A percentile compares a stretch with the other conserved stretches of the same genome.
These are phyloP conservation scores for Nymphaea colorata DNA, from an alignment of 164 flowering plant genomes.

Conservation along the genomic window DNA sequence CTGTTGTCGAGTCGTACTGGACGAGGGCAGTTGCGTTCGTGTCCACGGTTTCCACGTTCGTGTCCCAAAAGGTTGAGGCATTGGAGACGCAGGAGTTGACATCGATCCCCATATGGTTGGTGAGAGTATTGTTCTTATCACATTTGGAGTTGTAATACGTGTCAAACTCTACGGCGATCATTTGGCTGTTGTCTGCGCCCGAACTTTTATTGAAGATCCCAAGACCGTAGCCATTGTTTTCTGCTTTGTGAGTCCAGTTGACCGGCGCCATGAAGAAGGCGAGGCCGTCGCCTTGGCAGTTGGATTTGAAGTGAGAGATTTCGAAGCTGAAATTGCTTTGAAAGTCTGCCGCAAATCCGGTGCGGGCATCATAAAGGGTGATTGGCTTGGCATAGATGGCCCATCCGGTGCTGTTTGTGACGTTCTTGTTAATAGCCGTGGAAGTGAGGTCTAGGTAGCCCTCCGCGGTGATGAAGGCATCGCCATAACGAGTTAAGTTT, in stretches of 20 bases:
- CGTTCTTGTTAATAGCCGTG: constrained; percentile 5
- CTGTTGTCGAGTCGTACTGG: constrained; percentile 18
- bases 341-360: constrained; percentile 30
- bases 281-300: constrained; percentile 29
- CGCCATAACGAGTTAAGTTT: constrained; percentile 6
- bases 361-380: constrained; percentile 27
- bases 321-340: constrained; percentile 32
- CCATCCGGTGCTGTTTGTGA: constrained; percentile 17
- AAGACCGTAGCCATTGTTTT: too few species aligned
- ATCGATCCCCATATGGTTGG: constrained; percentile 35
- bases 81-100: constrained; percentile 21
- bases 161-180: constrained; percentile 39
- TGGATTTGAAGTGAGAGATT: constrained; percentile 9
- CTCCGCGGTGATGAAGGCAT: constrained; percentile 3
- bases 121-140: too few species aligned
- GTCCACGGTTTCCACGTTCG: neutral
- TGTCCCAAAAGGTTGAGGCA: constrained; percentile 11
- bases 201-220: too few species aligned
- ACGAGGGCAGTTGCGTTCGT: constrained; percentile 2
- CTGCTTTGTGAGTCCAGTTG: neutral
- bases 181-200: neutral
- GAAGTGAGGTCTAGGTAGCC: constrained; percentile 17
- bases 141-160: constrained; percentile 10
- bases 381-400: constrained; percentile 18
- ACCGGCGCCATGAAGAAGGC: constrained; percentile 45